Base-by-base conservation (phyloP, 2,329 filamentous ascomycete genomes). In the Microsporum canis region DNA sequence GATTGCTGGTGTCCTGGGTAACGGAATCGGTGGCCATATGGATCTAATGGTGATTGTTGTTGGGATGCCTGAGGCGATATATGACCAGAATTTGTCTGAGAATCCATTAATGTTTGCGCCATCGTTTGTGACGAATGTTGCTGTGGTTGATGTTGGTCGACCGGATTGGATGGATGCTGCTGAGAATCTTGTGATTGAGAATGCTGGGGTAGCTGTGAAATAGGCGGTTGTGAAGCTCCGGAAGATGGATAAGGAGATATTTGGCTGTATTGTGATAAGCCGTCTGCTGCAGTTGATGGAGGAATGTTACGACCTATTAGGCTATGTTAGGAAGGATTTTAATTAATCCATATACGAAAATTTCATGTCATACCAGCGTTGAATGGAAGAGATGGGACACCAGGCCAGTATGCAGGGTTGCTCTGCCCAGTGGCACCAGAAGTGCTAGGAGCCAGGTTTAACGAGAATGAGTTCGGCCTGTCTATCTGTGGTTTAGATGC, bases 191-290 rank as follows among this genome's bases (percentile, higher is more conserved):
- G 66, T 39, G 61, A 67, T 38, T 64, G 68, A 29, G 70, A 67
- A 45, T 66, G 65, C 10, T 68, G 62, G 29, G 70, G 68, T 12
- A 65, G 66, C 17, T 65, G 75, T 66, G 64, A 73, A 70, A 70
- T 39, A 12, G 33, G 33, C 3, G 14, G 5, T 14, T 57, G 55
- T 8, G 33, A 81, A 8, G 81, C 79, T 69, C 85, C 79, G 65
- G 82, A 76, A 53, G 79, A 76, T 57, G 81, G 81, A 63, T 84
- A 89, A 38, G 84, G 79, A 51, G 85, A 82, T 63, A 87, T 67
- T 49, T 73, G 80, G 65, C 88, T 86, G 73, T 86, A 89, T 5
- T 87, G 84, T 60, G 87, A 82, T 60, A 91, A 77, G 57, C 79
- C 80, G 69, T 89, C 84, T 56, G 77, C 79, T 33, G 79, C 77